Percentiles rank a stretch among this genome's conserved stretches.
Evolutionary conservation across 2,329 filamentous ascomycete genomes (phyloP).

Genomic region (Aspergillus sp.): DNA sequence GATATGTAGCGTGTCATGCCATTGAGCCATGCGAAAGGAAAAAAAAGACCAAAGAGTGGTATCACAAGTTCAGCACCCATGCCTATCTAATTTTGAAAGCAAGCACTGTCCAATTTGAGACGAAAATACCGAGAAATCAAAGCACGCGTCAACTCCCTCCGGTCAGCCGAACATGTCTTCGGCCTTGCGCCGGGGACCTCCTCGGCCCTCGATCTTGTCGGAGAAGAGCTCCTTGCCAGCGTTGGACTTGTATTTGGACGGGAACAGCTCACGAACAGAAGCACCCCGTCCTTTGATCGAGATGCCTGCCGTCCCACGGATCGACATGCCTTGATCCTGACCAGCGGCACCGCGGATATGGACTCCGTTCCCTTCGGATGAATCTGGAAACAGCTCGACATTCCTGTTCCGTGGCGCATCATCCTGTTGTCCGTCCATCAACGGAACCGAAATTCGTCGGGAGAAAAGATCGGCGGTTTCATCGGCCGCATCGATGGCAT

Average conservation of each 20-base stretch:
- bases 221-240: slow-evolving; percentile 69
- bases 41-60: slow-evolving; percentile 7
- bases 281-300: slow-evolving; percentile 69
- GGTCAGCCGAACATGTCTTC: slow-evolving; percentile 68
- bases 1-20: neutral
- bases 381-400: slow-evolving; percentile 41
- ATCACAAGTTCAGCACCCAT: slow-evolving; percentile 8
- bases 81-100: neutral
- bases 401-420: slow-evolving; percentile 26
- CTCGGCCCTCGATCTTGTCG: slow-evolving; percentile 58
- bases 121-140: neutral
- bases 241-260: slow-evolving; percentile 58
- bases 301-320: slow-evolving; percentile 52
- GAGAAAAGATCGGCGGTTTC: slow-evolving; percentile 54
- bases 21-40: neutral
- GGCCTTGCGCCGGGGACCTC: slow-evolving; percentile 62
- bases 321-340: slow-evolving; percentile 37
- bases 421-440: slow-evolving; percentile 47
- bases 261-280: slow-evolving; percentile 68
- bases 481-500: slow-evolving; percentile 55
- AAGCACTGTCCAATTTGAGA: neutral
- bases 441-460: slow-evolving; percentile 49
- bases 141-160: neutral
- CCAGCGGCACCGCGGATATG: slow-evolving; percentile 61
- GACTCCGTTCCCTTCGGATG: slow-evolving; percentile 41